Evolutionary conservation across 2,329 filamentous ascomycete genomes (phyloP), one percentile per base, ranked within the genome.

Genomic region (Bisporella sp.): DNA sequence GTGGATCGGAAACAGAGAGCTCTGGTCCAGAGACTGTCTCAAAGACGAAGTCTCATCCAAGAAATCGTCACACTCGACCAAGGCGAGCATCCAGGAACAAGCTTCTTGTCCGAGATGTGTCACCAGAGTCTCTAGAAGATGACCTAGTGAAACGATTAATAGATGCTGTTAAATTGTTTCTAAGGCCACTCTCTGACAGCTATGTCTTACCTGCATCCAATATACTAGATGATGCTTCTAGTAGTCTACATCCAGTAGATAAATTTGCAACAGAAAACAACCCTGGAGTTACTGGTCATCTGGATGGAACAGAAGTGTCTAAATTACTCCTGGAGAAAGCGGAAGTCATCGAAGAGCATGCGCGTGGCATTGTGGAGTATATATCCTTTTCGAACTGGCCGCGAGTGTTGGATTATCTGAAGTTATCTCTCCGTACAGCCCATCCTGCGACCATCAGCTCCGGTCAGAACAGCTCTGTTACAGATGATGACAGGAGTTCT

Each of bases 351-450:
- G 81, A 85, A 60, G 66, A 67, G 6, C 71, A 77, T 56, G 71
- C 80, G 59, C 77, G 78, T 62, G 69, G 66, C 5, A 72, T 86
- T 12, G 70, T 84, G 33, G 81, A 85, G 62, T 87, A 80, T 57
- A 67, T 83, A 52, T 84, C 80, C 11, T 82, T 79, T 6, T 80
- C 80, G 2, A 85, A 76, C 59, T 87, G 83, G 83, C 58, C 71
- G 31, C 66, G 73, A 39, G 74, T 79, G 3, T 79, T 84, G 49
- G 78, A 82, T 45, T 80, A 81, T 58, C 67, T 84, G 49, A 74
- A 78, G 31, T 73, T 71, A 42, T 58, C 61, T 11, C 53, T 67
- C 12, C 55, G 63, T 31, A 58, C 62, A 40, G 57, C 59, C 37
- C 63, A 63, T 49, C 57, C 58, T 48, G 52, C 53, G 31, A 46